phyloP scores from a whole-genome alignment of 371 early-diverging fungal genomes.

The Vavraia culicis region DNA sequence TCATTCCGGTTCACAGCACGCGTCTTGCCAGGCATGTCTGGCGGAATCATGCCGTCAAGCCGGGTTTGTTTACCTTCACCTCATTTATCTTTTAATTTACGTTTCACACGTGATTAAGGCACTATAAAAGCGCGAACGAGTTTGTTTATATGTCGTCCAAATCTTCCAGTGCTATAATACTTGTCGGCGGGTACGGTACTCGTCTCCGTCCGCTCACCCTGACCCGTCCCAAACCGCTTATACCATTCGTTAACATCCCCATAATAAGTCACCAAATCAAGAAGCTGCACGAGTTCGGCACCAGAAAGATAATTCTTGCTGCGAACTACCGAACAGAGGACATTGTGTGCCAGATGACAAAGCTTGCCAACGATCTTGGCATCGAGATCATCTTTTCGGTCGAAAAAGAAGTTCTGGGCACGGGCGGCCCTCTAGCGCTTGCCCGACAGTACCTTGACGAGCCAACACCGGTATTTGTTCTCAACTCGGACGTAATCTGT shows the following conservation, averaged over 20 bases:
- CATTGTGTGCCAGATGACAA: slow-evolving; percentile 55
- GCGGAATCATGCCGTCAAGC: not conserved
- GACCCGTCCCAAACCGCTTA: slow-evolving; percentile 86
- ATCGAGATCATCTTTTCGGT: slow-evolving; percentile 81
- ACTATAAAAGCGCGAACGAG: not conserved
- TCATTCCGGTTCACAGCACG: too few species aligned
- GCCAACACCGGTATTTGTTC: slow-evolving; percentile 68
- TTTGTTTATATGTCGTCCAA: too few species aligned
- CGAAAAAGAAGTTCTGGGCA: slow-evolving; percentile 82
- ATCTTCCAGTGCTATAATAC: slow-evolving; percentile 49
- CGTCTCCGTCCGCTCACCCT: slow-evolving; percentile 88
- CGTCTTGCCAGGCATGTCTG: too few species aligned
- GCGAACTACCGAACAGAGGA: slow-evolving; percentile 80
- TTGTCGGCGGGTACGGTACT: slow-evolving; percentile 94
- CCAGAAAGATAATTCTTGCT: slow-evolving; percentile 81
- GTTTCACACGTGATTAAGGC: not conserved
- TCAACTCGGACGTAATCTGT: slow-evolving; percentile 94
- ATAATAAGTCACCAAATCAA: slow-evolving; percentile 96
- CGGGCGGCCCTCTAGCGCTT: slow-evolving; percentile 84
- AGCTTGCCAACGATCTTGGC: slow-evolving; percentile 52
- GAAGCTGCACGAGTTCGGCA: slow-evolving; percentile 76
- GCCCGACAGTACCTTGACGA: slow-evolving; percentile 65
- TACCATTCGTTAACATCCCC: slow-evolving; percentile 90
- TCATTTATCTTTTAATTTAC: not conserved
- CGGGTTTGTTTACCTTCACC: not conserved